Percentiles rank a stretch among this genome's conserved stretches.
Conservation (phyloP, 306 rosid species). For the Rubus idaeus region DNA sequence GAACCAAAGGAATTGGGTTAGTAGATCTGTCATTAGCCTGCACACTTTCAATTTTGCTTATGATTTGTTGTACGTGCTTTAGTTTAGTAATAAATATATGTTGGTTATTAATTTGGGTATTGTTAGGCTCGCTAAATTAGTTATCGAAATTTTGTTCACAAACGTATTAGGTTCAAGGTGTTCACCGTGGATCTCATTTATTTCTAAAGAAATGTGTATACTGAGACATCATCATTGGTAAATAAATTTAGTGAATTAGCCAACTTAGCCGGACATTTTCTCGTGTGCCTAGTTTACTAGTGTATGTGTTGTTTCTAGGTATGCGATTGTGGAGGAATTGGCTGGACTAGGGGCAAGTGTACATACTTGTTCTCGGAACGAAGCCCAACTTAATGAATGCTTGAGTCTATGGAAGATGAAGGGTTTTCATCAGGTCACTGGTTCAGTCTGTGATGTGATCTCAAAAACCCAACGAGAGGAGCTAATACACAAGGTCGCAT, state of each 20-base stretch:
- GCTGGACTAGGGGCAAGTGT: slow-evolving; percentile 13
- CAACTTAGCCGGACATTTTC: background rate
- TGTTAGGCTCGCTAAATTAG: no score
- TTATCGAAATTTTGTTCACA: no score
- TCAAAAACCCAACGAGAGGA: background rate
- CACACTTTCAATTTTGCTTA: background rate
- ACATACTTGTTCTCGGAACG: slow-evolving; percentile 2
- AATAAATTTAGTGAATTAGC: background rate
- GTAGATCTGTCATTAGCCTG: background rate
- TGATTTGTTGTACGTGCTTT: background rate
- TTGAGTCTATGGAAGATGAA: slow-evolving; percentile 44
- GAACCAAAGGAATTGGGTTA: slow-evolving; percentile 50
- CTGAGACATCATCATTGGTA: no score
- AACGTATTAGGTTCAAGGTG: no score
- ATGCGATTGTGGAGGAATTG: slow-evolving; percentile 22
- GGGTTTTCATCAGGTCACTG: slow-evolving; percentile 52
- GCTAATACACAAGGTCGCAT: background rate
- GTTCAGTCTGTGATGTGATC: slow-evolving; percentile 48
- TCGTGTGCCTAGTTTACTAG: background rate
- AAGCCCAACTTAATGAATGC: background rate
- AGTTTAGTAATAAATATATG: background rate
- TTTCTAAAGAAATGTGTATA: no score
- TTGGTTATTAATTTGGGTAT: no score
- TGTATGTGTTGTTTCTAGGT: background rate
- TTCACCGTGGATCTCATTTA: no score